phyloP scores from a whole-genome alignment of 164 flowering plant genomes.

The Kalanchoe fedtschenkoi region DNA sequence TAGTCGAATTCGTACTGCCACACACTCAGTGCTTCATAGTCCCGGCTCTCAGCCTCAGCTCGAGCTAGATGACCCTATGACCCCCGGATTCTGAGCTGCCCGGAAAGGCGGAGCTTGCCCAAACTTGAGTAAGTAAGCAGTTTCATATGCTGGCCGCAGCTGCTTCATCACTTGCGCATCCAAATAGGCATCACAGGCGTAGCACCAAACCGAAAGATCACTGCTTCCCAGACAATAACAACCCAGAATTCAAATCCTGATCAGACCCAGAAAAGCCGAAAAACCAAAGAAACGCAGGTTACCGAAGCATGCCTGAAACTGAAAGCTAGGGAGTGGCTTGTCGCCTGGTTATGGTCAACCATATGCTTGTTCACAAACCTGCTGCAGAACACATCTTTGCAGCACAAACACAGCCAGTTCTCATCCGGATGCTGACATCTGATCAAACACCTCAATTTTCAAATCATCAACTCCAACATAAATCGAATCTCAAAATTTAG shows the following conservation, averaged over 20 bases:
- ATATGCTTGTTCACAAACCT: constrained; percentile 87
- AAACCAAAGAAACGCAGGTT: background rate
- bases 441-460: background rate
- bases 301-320: constrained; percentile 56
- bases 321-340: constrained; percentile 56
- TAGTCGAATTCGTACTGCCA: background rate
- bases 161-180: constrained; percentile 66
- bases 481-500: too few relatives aligned
- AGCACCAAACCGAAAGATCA: constrained; percentile 96
- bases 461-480: too few relatives aligned
- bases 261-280: background rate
- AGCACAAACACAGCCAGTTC: constrained; percentile 82
- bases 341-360: constrained; percentile 64
- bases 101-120: constrained; percentile 62
- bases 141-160: constrained; percentile 52
- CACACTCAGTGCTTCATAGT: too few relatives aligned
- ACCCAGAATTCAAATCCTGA: background rate
- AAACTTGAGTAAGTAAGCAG: constrained; percentile 66
- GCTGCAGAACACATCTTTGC: constrained; percentile 82
- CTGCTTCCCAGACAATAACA: constrained; percentile 24
- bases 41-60: constrained; percentile 1
- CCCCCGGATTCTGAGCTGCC: constrained; percentile 15
- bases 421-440: constrained; percentile 70
- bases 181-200: too few relatives aligned
- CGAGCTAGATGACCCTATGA: background rate